Evolutionary conservation across 2,329 filamentous ascomycete species (phyloP), one percentile per base, ranked within the genome.

Genomic region (Fusarium vanettenii): DNA sequence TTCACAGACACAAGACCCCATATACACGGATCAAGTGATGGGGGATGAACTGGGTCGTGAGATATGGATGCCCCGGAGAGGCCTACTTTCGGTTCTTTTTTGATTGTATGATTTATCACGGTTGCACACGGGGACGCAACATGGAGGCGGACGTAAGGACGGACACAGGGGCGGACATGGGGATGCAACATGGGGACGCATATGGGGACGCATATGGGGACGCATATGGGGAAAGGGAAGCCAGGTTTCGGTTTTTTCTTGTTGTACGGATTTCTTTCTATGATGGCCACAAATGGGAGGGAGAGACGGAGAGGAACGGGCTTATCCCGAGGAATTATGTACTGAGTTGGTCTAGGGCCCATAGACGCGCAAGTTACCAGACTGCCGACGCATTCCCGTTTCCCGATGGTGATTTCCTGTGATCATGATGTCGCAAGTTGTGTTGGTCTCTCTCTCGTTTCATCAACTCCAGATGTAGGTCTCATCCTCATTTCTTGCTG

Each of bases 341-440:
- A 60, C 29, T 68, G n/a, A 50, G 60, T 43, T 43, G 63, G 45
- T 48, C 63, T 35, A 59, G 20, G 33, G 71, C 59, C 62, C 60
- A 68, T 64, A 73, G 67, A 73, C 67, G 52, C 35, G n/a, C 48
- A 33, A 67, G 67, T 48, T 43, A 55, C 71, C 63, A 52, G 27
- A 57, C 67, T 56, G 14, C 27, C 62, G 45, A 25, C 63, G 37
- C 33, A 45, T 57, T 64, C 25, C 35, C 62, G n/a, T 45, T n/a
- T 6, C 39, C 48, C 20, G 22, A n/a, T 31, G 13, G 60, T n/a
- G 22, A 48, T 25, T 22, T 35, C 14, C 14, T 29, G 43, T 8
- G 5, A 31, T 18, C 9, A 31, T n/a, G 6, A 5, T 9, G 29
- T 37, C 11, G 33, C 60, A 22, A 33, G 48, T 27, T 16, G 7